Evolutionary conservation across 345 rosid genomes (phyloP), one percentile per base, ranked within the genome.

Genomic region (Laguncularia racemosa): DNA sequence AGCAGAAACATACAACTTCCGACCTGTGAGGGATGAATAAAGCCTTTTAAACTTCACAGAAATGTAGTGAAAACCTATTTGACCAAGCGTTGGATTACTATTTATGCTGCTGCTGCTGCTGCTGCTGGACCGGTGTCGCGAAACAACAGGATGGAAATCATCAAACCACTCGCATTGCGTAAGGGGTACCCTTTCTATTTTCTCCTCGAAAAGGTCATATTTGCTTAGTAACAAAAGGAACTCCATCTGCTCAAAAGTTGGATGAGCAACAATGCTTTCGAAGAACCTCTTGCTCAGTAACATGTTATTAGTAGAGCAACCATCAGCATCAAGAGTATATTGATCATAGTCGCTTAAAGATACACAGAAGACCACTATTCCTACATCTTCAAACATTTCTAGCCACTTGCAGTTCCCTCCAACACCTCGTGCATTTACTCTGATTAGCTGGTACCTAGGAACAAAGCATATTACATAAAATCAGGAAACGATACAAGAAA

Each of bases 401-500:
- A 93, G 82, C 97, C 97, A 93, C 63, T 88, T 87, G 76, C 95
- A 93, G 75, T 85, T 89, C 68, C 85, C 99, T 11, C 95, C 95
- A 3, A 87, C 82, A 60, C 99, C 96, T 65, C 90, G 76, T 0
- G 96, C 79, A 12, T 82, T 91, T 33, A 89, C 81, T 68, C 99
- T 81, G 23, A 93, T 88, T 65, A 93, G 76, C 75, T 93, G 97
- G 76, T 89, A 93, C 81, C 99, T 93, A 77, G 14, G 18, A 68
- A 55, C 40, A 16, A 50, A 49, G 12, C 20, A 26, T 47, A 53
- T 40, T 14, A 20, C 48, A 33, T 18, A 54, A 12, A 13, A 6
- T 18, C 11, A 50, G 46, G 15, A 26, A 45, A 14, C 51, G 50
- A 15, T 33, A 33, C 9, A 6, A 33, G 10, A 33, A 33, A 33